A percentile compares a stretch with the other conserved stretches of the same genome.
These are phyloP conservation scores for Russula compacta DNA, from an alignment of 768 basidiomycete species.

Conservation along the genomic window DNA sequence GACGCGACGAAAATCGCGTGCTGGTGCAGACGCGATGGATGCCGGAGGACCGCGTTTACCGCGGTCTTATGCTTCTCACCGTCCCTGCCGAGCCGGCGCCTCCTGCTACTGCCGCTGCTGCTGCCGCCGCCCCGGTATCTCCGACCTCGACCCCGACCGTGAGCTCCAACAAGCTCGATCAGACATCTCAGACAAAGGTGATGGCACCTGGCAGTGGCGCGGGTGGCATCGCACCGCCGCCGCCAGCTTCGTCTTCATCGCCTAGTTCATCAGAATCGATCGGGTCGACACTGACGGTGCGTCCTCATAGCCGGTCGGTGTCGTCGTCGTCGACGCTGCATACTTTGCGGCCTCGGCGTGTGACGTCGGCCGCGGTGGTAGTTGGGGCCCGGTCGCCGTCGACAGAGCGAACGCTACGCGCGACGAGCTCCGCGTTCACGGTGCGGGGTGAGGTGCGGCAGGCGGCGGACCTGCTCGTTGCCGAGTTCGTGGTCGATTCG, in stretches of 20 bases:
- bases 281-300: background rate
- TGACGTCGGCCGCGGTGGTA: constrained; percentile 12
- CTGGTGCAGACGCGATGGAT: constrained; percentile 49
- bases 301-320: constrained; percentile 17
- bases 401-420: constrained; percentile 25
- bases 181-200: background rate
- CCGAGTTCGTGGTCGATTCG: constrained; percentile 74
- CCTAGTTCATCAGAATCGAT: background rate
- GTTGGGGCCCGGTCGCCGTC: constrained; percentile 28
- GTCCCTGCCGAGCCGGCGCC: constrained; percentile 18
- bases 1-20: constrained; percentile 48
- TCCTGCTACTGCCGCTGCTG: constrained; percentile 4
- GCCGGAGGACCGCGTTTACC: constrained; percentile 43
- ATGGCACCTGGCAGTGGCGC: background rate
- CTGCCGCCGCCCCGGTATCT: constrained; percentile 16
- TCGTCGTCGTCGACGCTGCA: constrained; percentile 10
- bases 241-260: background rate
- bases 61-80: constrained; percentile 41
- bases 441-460: constrained; percentile 51
- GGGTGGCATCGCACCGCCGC: background rate
- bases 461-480: constrained; percentile 62
- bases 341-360: constrained; percentile 1
- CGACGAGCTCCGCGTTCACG: constrained; percentile 50
- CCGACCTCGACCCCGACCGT: background rate
- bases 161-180: constrained; percentile 2